These are phyloP conservation scores for Jacaranda mimosifolia DNA, from an alignment of 257 asterid genomes.

Conservation along the genomic window DNA sequence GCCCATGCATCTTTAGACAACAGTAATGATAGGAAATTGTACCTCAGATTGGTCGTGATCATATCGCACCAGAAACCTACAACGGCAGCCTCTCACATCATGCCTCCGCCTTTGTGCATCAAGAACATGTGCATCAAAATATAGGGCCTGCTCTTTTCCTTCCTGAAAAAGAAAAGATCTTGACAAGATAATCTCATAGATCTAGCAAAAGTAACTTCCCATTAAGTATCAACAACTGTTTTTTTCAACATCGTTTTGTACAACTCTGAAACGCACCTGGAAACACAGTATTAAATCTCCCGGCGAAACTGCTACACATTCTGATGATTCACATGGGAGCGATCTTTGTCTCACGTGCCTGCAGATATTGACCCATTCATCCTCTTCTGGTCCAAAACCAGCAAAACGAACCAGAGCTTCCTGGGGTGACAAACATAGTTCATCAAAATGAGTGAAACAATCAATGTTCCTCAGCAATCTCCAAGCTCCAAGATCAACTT, in stretches of 20 bases:
- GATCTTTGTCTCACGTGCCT: slow-evolving; percentile 90
- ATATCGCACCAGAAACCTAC: slow-evolving; percentile 94
- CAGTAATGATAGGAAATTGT: background rate
- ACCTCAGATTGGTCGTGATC: slow-evolving; percentile 96
- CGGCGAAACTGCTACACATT: slow-evolving; percentile 89
- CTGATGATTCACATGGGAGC: slow-evolving; percentile 95
- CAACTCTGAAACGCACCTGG: slow-evolving; percentile 63
- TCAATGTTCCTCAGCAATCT: background rate
- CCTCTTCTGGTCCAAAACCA: slow-evolving; percentile 96
- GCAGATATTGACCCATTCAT: slow-evolving; percentile 89
- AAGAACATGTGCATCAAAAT: slow-evolving; percentile 95
- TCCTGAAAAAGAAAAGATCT: slow-evolving; percentile 60
- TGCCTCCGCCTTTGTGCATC: slow-evolving; percentile 98
- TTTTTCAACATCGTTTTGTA: background rate
- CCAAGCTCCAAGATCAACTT: background rate
- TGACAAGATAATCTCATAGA: slow-evolving; percentile 5
- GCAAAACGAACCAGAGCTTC: slow-evolving; percentile 96
- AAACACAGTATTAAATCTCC: slow-evolving; percentile 89
- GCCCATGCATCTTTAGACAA: slow-evolving; percentile 26
- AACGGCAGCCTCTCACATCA: slow-evolving; percentile 95
- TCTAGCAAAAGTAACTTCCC: slow-evolving; percentile 11
- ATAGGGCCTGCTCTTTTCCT: slow-evolving; percentile 98
- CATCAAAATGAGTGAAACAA: slow-evolving; percentile 19
- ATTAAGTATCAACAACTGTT: background rate
- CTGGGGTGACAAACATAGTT: slow-evolving; percentile 51